Evolutionary conservation across 805 yeast genomes (phyloP), one percentile per base, ranked within the genome.

Genomic region (Candida tammaniensis): DNA sequence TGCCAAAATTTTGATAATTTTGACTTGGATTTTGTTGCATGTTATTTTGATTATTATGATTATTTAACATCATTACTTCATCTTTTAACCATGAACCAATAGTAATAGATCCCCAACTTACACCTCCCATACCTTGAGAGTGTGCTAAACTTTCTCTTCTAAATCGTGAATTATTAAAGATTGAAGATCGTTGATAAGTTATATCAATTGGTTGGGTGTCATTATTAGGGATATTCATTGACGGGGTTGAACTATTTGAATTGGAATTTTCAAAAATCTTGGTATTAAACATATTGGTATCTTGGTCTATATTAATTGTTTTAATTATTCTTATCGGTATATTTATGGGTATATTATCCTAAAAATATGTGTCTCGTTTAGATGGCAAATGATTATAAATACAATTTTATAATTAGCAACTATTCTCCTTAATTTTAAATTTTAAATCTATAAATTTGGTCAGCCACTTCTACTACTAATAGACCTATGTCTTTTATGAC

Each of bases 81-180:
- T 91, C 98, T 54, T 88, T 84, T 16, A 91, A 68, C 98, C 98
- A 91, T 11, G 93, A 81, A 10, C 97, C 97, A 19, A 91, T 88
- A 17, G 95, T 83, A 38, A 89, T 78, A 3, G 95, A 88, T 15
- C 98, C 98, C 96, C 97, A 91, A 7, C 95, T 82, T 21, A 91
- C 85, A 30, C 98, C 98, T 27, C 98, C 98, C 82, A 93, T 86
- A 8, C 98, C 98, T 56, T 87, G 96, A 2, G 96, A 83, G 57
- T 91, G 98, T 19, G 97, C 96, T 39, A 93, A 79, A 38, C 89
- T 80, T 51, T 91, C 98, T 44, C 97, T 72, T 53, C 95, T 76
- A 43, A 88, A 75, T 43, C 70, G 49, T 23, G 57, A 55, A 46
- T 63, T 64, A 49, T 61, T 64, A 45, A 66, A 61, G 26, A 65